Base-by-base conservation (phyloP, 208 protist species). In the Acanthamoeba comandoni region DNA sequence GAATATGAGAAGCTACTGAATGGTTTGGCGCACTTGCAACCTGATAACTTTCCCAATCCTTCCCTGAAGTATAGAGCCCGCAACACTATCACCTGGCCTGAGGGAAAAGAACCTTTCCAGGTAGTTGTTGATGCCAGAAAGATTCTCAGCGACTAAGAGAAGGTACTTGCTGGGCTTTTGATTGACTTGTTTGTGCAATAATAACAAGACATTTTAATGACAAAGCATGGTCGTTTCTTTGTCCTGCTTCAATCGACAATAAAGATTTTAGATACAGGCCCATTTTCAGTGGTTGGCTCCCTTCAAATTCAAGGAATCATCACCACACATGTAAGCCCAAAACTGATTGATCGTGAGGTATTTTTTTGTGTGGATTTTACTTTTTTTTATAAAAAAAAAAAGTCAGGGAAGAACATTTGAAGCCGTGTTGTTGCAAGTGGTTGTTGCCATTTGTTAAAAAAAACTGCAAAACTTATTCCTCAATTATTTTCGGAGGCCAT, bases 61-160 rank as follows among this genome's bases (percentile, higher is more conserved):
- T 75, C 19, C 82, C 64, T 73, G 9, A 24, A 0, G 5, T 17
- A 22, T 26, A 90, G 82, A 53, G 82, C 82, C 9, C 60, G 49
- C 48, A 69, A 73, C 60, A 90, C 62, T 26, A 90, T 90, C 60
- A 75, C 82, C 2, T 90, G 82, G 82, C 57, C 57, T 13, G 31
- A 58, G 26, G 82, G 82, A 9, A 5, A 53, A 29, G 82, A 90
- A 53, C 82, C 82, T n/a, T 90, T 90, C 49, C 26, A 90, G 26
- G 60, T 51, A 17, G 82, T 90, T 26, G 39, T 90, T 12, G 9
- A 43, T 12, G 82, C 82, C 9, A 22, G 82, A 5, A 26, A 39
- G 39, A 90, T 90, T 43, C 62, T 90, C n/a, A 17, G 77, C n/a
- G 35, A 80, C 26, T 51, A 58, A 53, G 24, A 80, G 22, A 15